Percentiles rank a stretch among this genome's conserved stretches.
Conservation (phyloP, 1,139 yeast species). For the Pneumocystis oryctolagi region DNA sequence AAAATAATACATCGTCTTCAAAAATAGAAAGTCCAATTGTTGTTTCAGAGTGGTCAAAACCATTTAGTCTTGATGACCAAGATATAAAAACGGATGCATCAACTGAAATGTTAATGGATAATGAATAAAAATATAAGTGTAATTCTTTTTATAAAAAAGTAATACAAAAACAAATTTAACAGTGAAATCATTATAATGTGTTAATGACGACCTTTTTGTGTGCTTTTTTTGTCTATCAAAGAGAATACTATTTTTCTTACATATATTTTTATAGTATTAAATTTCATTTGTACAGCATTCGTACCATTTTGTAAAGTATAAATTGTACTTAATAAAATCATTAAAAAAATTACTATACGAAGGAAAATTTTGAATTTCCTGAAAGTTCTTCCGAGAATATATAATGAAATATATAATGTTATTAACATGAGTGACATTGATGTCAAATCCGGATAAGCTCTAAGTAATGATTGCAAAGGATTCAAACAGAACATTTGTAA, state of each 20-base stretch:
- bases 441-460: neutral
- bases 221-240: neutral
- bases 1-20: conserved; percentile 24
- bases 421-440: neutral
- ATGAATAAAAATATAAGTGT: neutral
- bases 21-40: conserved; percentile 53
- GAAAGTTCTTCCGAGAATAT: neutral
- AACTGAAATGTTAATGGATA: neutral
- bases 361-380: neutral
- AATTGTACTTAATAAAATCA: neutral
- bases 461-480: neutral
- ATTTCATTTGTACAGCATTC: neutral
- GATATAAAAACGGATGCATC: neutral
- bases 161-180: neutral
- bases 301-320: neutral
- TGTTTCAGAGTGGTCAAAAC: conserved; percentile 85
- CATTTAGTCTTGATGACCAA: conserved; percentile 64
- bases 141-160: neutral
- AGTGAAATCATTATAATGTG: neutral
- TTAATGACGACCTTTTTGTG: neutral
- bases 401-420: neutral
- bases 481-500: neutral
- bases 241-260: neutral
- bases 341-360: neutral
- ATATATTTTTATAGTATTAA: neutral